These are phyloP conservation scores for Eucalyptus sideroxylon DNA, from an alignment of 345 rosid genomes.

Conservation along the genomic window DNA sequence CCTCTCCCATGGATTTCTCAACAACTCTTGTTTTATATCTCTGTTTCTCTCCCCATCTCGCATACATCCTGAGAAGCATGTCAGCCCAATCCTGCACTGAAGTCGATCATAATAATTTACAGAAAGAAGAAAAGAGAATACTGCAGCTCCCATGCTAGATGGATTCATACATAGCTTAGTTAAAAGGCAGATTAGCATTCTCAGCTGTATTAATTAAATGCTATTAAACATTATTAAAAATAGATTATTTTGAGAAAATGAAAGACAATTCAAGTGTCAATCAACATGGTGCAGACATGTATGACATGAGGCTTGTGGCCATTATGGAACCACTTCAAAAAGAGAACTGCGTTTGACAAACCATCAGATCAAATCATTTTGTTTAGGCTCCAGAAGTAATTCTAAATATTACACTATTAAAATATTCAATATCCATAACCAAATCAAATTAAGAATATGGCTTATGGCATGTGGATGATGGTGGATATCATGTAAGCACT, in stretches of 20 bases:
- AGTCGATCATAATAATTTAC: constrained; percentile 11
- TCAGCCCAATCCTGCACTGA: constrained; percentile 99
- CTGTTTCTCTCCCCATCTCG: constrained; percentile 98
- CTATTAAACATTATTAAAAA: neutral
- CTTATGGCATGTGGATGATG: neutral
- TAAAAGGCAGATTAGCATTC: neutral
- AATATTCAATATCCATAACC: neutral
- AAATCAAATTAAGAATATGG: neutral
- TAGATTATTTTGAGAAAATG: neutral
- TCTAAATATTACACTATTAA: neutral
- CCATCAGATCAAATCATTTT: neutral
- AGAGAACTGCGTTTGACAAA: neutral
- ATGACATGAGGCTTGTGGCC: neutral
- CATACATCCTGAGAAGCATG: constrained; percentile 92
- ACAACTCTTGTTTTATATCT: constrained; percentile 70
- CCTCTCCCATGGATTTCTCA: constrained; percentile 87
- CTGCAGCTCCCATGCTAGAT: neutral
- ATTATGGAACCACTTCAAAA: neutral
- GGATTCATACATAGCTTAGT: neutral
- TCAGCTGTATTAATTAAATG: neutral
- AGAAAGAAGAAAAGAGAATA: neutral
- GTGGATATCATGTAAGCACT: neutral
- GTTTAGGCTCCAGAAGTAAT: neutral
- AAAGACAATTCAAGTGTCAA: neutral
- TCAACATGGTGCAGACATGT: neutral